Conservation (phyloP, 192 early-diverging fungal species). For the Coemansia sp. region DNA sequence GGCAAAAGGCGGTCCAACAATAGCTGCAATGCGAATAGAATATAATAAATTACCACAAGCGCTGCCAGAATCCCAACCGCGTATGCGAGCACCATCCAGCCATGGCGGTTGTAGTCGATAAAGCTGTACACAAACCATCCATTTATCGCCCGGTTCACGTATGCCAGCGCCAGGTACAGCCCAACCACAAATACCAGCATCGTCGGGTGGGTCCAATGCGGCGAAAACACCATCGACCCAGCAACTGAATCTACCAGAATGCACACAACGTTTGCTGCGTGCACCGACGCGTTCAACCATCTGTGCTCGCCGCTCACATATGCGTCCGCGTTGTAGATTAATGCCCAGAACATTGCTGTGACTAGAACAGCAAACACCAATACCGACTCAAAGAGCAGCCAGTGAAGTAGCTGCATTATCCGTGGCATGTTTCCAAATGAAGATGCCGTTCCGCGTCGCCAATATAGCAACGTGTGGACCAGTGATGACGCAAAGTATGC, state of each 20-base stretch:
- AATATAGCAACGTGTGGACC: conserved; percentile 17
- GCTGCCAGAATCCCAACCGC: conserved; percentile 21
- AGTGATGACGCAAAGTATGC: conserved; percentile 26
- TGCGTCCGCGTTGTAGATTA: conserved; percentile 20
- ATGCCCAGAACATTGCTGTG: conserved; percentile 30
- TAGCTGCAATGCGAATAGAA: conserved; percentile 12
- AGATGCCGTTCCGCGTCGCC: neutral
- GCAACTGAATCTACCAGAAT: conserved; percentile 22
- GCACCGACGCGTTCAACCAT: conserved; percentile 42
- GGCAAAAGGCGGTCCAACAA: conserved; percentile 30
- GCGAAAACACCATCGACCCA: conserved; percentile 29
- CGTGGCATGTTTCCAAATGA: conserved; percentile 21
- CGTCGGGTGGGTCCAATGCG: conserved; percentile 40
- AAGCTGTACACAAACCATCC: conserved; percentile 44
- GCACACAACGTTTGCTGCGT: conserved; percentile 22
- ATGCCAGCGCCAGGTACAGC: conserved; percentile 34
- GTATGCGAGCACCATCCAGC: conserved; percentile 5
- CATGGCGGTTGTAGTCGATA: conserved; percentile 33
- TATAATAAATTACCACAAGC: conserved; percentile 29
- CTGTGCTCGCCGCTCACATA: conserved; percentile 2
- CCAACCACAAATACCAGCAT: conserved; percentile 10
- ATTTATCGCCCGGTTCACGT: conserved; percentile 33
- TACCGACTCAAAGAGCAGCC: conserved; percentile 42
- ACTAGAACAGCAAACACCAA: conserved; percentile 34
- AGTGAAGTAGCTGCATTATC: conserved; percentile 41